Conservation (phyloP, 2,329 filamentous ascomycete species). For the Sclerotinia glacialis region DNA sequence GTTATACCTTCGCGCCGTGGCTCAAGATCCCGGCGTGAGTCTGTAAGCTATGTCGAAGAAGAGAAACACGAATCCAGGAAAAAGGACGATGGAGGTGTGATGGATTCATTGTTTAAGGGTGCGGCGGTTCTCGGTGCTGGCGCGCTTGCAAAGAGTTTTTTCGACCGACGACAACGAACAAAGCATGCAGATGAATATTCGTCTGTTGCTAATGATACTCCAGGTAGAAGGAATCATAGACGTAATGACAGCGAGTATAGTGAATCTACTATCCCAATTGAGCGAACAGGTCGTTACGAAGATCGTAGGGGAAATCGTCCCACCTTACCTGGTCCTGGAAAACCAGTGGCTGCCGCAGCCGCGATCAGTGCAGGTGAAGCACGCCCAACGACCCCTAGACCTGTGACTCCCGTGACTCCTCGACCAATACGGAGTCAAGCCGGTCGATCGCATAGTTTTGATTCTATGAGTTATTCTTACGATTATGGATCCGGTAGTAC, state of each 20-base stretch:
- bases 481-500: slow-evolving; percentile 48
- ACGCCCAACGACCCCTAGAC: slow-evolving; percentile 37
- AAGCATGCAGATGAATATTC: slow-evolving; percentile 57
- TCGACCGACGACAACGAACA: slow-evolving; percentile 50
- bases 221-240: slow-evolving; percentile 48
- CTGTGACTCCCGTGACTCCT: slow-evolving; percentile 31
- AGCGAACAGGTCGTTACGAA: slow-evolving; percentile 31
- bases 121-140: slow-evolving; percentile 62
- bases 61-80: slow-evolving; percentile 55
- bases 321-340: slow-evolving; percentile 48
- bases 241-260: slow-evolving; percentile 45
- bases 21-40: slow-evolving; percentile 44
- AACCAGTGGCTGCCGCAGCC: slow-evolving; percentile 46
- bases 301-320: slow-evolving; percentile 39
- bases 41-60: slow-evolving; percentile 55
- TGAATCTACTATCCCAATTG: slow-evolving; percentile 42
- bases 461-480: slow-evolving; percentile 51
- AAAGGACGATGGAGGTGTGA: slow-evolving; percentile 53
- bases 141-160: slow-evolving; percentile 58
- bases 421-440: slow-evolving; percentile 45
- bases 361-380: slow-evolving; percentile 49
- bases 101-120: slow-evolving; percentile 57
- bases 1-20: slow-evolving; percentile 52
- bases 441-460: slow-evolving; percentile 47
- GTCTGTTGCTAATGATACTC: slow-evolving; percentile 60